Percentiles rank a stretch among this genome's conserved stretches.
These are phyloP conservation scores for Saprolegnia diclina DNA, from an alignment of 352 stramenopile genomes.

Conservation along the genomic window DNA sequence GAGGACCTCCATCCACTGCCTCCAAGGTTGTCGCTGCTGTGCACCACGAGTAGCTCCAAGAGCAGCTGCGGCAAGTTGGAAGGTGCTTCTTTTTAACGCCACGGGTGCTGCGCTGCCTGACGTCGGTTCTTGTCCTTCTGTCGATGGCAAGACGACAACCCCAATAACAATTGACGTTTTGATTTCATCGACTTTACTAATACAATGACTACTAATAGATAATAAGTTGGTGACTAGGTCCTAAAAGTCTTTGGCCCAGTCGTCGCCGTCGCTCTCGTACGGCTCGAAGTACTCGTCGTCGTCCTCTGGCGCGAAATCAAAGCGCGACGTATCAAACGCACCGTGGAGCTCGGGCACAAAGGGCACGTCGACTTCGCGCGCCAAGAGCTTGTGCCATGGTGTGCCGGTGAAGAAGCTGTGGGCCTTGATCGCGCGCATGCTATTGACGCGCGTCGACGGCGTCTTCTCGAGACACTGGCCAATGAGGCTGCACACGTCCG, in stretches of 20 bases:
- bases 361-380: constrained; percentile 40
- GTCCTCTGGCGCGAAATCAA: constrained; percentile 52
- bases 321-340: constrained; percentile 66
- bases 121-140: too few species aligned
- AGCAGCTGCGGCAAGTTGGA: too few species aligned
- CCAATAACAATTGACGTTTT: too few species aligned
- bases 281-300: constrained; percentile 44
- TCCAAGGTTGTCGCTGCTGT: too few species aligned
- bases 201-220: constrained; percentile 3
- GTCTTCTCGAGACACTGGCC: constrained; percentile 51
- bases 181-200: too few species aligned
- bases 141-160: too few species aligned
- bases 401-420: constrained; percentile 52
- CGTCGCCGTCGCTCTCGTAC: constrained; percentile 61
- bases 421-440: constrained; percentile 48
- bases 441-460: constrained; percentile 36
- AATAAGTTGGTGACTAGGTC: not conserved
- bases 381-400: constrained; percentile 41
- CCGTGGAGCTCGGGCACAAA: constrained; percentile 60
- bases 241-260: constrained; percentile 32
- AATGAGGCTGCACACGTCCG: constrained; percentile 51
- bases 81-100: too few species aligned
- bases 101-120: too few species aligned
- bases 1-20: too few species aligned
- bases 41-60: too few species aligned